phyloP scores from a whole-genome alignment of 2,329 filamentous ascomycete genomes.

The Ploettnerulaceae sp. region DNA sequence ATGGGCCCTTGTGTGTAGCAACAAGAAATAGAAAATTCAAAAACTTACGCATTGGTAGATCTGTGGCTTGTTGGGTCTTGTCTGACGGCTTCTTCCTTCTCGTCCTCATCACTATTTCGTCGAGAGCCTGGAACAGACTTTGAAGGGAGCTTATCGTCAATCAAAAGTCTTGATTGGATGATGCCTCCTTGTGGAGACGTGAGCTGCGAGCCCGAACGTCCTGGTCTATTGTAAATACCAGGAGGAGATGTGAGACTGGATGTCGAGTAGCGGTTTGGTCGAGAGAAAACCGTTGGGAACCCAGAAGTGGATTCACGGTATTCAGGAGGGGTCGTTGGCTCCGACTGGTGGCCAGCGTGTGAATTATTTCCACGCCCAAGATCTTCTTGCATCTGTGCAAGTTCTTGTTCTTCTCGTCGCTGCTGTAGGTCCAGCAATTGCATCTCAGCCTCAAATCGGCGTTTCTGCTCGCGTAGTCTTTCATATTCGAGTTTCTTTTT shows the following conservation, averaged over 20 bases:
- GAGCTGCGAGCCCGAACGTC: slow-evolving; percentile 72
- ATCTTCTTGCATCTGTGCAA: slow-evolving; percentile 79
- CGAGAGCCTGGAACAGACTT: slow-evolving; percentile 82
- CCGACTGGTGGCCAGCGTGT: slow-evolving; percentile 68
- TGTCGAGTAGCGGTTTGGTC: slow-evolving; percentile 83
- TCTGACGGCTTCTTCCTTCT: slow-evolving; percentile 71
- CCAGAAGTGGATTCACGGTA: slow-evolving; percentile 68
- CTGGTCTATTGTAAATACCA: slow-evolving; percentile 67
- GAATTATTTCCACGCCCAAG: slow-evolving; percentile 52
- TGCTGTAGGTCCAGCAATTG: slow-evolving; percentile 83
- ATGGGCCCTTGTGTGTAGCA: no score
- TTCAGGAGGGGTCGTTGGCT: slow-evolving; percentile 94
- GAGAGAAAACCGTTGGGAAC: slow-evolving; percentile 75
- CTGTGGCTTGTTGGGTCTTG: slow-evolving; percentile 67
- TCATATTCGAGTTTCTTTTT: slow-evolving; percentile 94
- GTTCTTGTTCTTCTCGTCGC: slow-evolving; percentile 75
- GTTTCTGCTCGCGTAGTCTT: slow-evolving; percentile 80
- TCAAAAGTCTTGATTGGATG: slow-evolving; percentile 53
- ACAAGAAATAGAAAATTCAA: neutral
- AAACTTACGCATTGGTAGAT: slow-evolving; percentile 72
- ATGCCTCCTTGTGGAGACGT: slow-evolving; percentile 69
- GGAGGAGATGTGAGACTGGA: slow-evolving; percentile 82
- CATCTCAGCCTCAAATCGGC: slow-evolving; percentile 88
- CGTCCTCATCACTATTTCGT: slow-evolving; percentile 86
- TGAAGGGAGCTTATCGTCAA: slow-evolving; percentile 65